These are phyloP conservation scores for Aspergillus baeticus DNA, from an alignment of 495 filamentous ascomycete species.

Conservation along the genomic window DNA sequence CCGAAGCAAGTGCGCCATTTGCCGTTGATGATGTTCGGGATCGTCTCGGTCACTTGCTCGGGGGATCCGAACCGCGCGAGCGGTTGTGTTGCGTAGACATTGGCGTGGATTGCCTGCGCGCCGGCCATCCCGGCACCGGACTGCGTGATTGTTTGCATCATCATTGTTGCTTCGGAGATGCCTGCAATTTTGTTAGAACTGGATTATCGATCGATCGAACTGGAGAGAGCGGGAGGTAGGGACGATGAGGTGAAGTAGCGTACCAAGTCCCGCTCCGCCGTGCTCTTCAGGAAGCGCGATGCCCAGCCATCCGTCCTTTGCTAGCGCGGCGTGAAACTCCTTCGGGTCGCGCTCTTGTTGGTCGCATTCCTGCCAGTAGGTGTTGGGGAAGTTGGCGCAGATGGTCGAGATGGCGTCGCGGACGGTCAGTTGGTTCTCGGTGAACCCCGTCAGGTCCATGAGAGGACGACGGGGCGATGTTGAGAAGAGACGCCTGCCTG, in stretches of 20 bases:
- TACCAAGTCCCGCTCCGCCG: constrained; percentile 71
- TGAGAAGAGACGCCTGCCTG: constrained; percentile 24
- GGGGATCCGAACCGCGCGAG: constrained; percentile 66
- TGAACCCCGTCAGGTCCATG: constrained; percentile 74
- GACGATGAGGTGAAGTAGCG: constrained; percentile 38
- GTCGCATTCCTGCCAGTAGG: constrained; percentile 72
- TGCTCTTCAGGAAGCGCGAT: constrained; percentile 72
- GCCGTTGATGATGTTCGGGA: constrained; percentile 68
- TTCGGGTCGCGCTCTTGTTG: constrained; percentile 66
- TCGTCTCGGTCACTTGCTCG: constrained; percentile 57
- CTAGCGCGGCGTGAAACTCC: constrained; percentile 71
- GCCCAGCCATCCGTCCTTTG: constrained; percentile 81
- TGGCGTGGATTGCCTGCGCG: constrained; percentile 74
- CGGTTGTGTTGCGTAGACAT: constrained; percentile 77
- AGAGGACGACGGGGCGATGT: constrained; percentile 35
- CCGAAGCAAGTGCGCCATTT: constrained; percentile 71
- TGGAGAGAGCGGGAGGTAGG: neutral
- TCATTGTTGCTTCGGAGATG: constrained; percentile 80
- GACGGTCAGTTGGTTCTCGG: constrained; percentile 67
- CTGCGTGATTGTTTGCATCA: constrained; percentile 81
- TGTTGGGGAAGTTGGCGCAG: constrained; percentile 60
- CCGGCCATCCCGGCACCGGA: constrained; percentile 76
- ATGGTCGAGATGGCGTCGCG: constrained; percentile 68
- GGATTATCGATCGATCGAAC: neutral
- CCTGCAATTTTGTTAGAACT: constrained; percentile 20